Conservation (phyloP, 345 rosid genomes). For the Melaleuca alternifolia region DNA sequence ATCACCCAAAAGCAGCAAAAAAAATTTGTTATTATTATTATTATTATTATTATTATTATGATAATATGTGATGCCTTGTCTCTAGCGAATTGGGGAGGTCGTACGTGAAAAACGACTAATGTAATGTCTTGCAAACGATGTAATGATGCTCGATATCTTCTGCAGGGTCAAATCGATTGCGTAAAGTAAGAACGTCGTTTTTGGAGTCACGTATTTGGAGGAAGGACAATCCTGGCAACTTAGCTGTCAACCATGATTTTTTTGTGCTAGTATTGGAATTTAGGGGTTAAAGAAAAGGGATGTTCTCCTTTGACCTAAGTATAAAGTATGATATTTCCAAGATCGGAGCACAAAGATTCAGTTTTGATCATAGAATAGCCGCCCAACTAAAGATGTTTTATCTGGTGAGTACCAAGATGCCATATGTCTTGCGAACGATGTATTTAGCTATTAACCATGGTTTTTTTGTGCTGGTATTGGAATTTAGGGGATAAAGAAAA, state of each 20-base stretch:
- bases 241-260: not conserved
- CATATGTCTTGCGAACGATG: too few relatives aligned
- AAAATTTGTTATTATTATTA: not conserved
- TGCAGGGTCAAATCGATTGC: not conserved
- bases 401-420: too few relatives aligned
- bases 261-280: not conserved
- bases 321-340: not conserved
- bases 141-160: not conserved
- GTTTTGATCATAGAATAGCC: not conserved
- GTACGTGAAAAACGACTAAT: not conserved
- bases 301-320: not conserved
- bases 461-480: not conserved
- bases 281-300: not conserved
- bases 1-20: not conserved
- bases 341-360: not conserved
- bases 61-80: not conserved
- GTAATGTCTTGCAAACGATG: not conserved
- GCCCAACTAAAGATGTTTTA: not conserved
- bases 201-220: not conserved
- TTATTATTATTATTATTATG: not conserved
- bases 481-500: not conserved
- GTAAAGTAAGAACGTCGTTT: not conserved
- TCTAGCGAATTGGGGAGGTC: not conserved
- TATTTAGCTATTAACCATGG: not conserved
- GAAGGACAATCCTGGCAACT: not conserved